These are phyloP conservation scores for Cryptococcus sp. DNA, from an alignment of 1,284 basidiomycete genomes.

Conservation along the genomic window DNA sequence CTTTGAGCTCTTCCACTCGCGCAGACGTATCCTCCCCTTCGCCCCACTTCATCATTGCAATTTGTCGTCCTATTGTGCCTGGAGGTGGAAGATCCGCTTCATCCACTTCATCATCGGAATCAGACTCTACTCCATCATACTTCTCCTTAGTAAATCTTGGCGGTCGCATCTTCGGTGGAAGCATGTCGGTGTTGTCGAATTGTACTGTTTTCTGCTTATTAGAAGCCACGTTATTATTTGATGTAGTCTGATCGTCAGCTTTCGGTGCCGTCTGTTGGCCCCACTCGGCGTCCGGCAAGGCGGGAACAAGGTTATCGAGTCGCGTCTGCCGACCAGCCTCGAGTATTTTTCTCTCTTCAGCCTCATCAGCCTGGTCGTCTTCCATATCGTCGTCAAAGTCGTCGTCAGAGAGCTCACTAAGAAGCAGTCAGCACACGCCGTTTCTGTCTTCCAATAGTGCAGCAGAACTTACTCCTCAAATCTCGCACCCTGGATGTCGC, in stretches of 20 bases:
- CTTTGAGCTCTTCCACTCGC: too few species aligned
- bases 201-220: slow-evolving; percentile 8
- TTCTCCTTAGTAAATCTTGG: slow-evolving; percentile 74
- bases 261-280: slow-evolving; percentile 36
- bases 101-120: slow-evolving; percentile 72
- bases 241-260: background rate
- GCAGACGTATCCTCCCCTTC: slow-evolving; percentile 7
- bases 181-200: slow-evolving; percentile 12
- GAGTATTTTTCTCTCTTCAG: slow-evolving; percentile 34
- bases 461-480: slow-evolving; percentile 74
- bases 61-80: slow-evolving; percentile 40
- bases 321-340: slow-evolving; percentile 42
- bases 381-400: slow-evolving; percentile 44
- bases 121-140: slow-evolving; percentile 78
- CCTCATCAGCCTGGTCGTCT: slow-evolving; percentile 45
- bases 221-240: background rate
- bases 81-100: slow-evolving; percentile 46
- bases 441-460: background rate
- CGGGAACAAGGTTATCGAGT: slow-evolving; percentile 50
- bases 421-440: slow-evolving; percentile 6
- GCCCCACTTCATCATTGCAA: slow-evolving; percentile 43
- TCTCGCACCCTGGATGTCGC: slow-evolving; percentile 78
- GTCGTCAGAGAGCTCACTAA: slow-evolving; percentile 55
- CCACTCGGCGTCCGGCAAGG: slow-evolving; percentile 53
- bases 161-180: slow-evolving; percentile 58